phyloP scores from a whole-genome alignment of 495 filamentous ascomycete genomes.

The Stereocaulon alpinum region DNA sequence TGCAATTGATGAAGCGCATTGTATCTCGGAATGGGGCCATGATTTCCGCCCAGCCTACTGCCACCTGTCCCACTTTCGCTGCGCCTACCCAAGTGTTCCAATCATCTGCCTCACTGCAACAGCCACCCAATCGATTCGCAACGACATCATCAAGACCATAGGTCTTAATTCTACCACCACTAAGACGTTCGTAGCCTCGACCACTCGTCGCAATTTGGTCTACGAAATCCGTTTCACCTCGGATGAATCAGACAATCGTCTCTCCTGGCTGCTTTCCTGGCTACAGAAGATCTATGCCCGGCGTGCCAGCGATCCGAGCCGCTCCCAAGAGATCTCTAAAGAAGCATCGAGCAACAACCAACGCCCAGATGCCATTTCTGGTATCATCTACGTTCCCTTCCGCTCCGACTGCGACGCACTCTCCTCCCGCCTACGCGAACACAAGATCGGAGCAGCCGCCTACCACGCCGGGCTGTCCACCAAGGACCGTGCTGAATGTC shows the following conservation, averaged over 20 bases:
- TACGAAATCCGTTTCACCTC: slow-evolving; percentile 83
- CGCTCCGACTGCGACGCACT: slow-evolving; percentile 67
- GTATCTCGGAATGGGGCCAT: slow-evolving; percentile 96
- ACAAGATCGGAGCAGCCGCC: slow-evolving; percentile 36
- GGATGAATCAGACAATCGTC: slow-evolving; percentile 59
- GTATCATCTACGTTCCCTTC: slow-evolving; percentile 83
- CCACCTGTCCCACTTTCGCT: slow-evolving; percentile 77
- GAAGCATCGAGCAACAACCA: slow-evolving; percentile 37
- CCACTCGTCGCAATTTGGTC: slow-evolving; percentile 74
- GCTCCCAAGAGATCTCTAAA: slow-evolving; percentile 33
- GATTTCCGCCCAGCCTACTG: slow-evolving; percentile 93
- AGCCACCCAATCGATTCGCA: slow-evolving; percentile 66
- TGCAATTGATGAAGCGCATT: slow-evolving; percentile 91
- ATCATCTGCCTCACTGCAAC: slow-evolving; percentile 89
- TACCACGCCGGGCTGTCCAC: slow-evolving; percentile 42
- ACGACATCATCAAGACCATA: slow-evolving; percentile 69
- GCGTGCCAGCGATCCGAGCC: slow-evolving; percentile 38
- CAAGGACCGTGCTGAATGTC: slow-evolving; percentile 35
- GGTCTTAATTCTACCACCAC: slow-evolving; percentile 48
- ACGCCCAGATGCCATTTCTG: slow-evolving; percentile 55
- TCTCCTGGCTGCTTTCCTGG: slow-evolving; percentile 62
- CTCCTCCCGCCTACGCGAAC: slow-evolving; percentile 37
- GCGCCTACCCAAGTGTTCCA: slow-evolving; percentile 68
- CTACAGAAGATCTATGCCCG: slow-evolving; percentile 58
- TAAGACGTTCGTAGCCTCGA: slow-evolving; percentile 71